These are phyloP conservation scores for Xerocomus brunneocitrinus DNA, from an alignment of 768 basidiomycete species.

Conservation along the genomic window DNA sequence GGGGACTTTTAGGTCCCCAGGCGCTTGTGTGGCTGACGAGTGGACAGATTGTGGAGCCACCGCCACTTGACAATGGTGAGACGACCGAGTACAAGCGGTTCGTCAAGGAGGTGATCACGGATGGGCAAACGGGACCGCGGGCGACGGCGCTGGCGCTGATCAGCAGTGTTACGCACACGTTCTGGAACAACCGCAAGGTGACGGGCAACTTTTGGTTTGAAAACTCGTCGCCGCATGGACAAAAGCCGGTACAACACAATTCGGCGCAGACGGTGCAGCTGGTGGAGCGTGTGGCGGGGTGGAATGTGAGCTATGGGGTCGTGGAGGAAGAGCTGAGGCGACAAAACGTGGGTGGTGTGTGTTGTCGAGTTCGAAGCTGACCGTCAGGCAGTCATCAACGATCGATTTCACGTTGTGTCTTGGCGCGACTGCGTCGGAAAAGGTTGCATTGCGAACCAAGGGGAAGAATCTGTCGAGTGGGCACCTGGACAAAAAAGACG, in stretches of 20 bases:
- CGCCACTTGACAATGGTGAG: slow-evolving; percentile 92
- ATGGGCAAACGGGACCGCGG: slow-evolving; percentile 89
- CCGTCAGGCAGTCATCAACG: slow-evolving; percentile 74
- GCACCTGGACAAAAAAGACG: slow-evolving; percentile 94
- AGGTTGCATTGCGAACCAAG: slow-evolving; percentile 78
- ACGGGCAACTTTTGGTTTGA: slow-evolving; percentile 76
- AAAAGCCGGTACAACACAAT: slow-evolving; percentile 65
- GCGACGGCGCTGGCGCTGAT: slow-evolving; percentile 88
- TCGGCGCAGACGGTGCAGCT: slow-evolving; percentile 78
- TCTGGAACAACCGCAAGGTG: slow-evolving; percentile 79
- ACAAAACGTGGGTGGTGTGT: slow-evolving; percentile 73
- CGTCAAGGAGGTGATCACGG: slow-evolving; percentile 93
- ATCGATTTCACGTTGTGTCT: slow-evolving; percentile 95
- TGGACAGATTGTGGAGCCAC: slow-evolving; percentile 78
- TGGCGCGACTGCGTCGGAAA: slow-evolving; percentile 82
- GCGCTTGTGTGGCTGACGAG: slow-evolving; percentile 93
- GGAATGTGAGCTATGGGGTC: slow-evolving; percentile 81
- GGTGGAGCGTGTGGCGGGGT: slow-evolving; percentile 80
- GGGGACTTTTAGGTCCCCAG: slow-evolving; percentile 84
- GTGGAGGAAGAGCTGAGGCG: slow-evolving; percentile 93
- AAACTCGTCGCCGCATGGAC: slow-evolving; percentile 40
- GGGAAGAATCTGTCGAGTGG: slow-evolving; percentile 43
- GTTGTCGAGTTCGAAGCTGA: slow-evolving; percentile 23
- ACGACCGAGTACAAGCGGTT: slow-evolving; percentile 93
- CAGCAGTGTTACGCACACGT: slow-evolving; percentile 70